Percentiles rank a stretch among this genome's conserved stretches.
Conservation (phyloP, 208 protist species). For the Trypanosoma conorhini region DNA sequence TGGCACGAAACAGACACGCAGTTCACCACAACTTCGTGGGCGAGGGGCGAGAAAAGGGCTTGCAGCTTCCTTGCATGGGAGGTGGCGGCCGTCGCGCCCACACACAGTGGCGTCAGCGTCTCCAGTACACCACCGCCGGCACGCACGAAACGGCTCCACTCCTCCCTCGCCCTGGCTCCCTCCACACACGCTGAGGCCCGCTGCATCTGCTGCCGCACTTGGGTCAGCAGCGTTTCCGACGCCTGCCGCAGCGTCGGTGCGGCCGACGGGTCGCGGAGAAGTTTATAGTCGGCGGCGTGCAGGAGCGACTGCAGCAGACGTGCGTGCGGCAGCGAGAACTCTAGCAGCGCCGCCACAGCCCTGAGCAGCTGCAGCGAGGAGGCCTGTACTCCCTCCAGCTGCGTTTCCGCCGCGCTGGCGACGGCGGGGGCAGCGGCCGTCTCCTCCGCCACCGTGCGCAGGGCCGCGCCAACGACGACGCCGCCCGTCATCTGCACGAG, state of each 20-base stretch:
- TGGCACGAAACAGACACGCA: conserved; percentile 9
- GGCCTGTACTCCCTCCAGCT: conserved; percentile 15
- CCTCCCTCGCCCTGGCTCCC: neutral
- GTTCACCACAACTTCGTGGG: conserved; percentile 7
- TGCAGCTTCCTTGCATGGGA: conserved; percentile 2
- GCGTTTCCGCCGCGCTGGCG: conserved; percentile 7
- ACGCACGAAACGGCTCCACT: conserved; percentile 9
- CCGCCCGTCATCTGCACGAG: conserved; percentile 43
- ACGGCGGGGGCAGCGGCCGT: conserved; percentile 33
- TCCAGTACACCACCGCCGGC: conserved; percentile 50
- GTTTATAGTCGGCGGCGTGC: conserved; percentile 38
- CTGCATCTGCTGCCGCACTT: conserved; percentile 17
- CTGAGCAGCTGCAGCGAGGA: conserved; percentile 61
- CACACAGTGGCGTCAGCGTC: conserved; percentile 59
- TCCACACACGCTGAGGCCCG: neutral
- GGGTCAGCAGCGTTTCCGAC: conserved; percentile 19
- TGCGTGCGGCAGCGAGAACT: conserved; percentile 35
- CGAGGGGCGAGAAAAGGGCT: conserved; percentile 14
- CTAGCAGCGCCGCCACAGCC: conserved; percentile 37
- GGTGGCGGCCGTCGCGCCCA: conserved; percentile 12
- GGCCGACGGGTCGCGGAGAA: conserved; percentile 52
- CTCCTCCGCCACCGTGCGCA: conserved; percentile 46
- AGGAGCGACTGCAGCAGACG: conserved; percentile 45
- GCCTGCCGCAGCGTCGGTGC: conserved; percentile 31
- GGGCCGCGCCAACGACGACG: conserved; percentile 31